Evolutionary conservation across 129 eudicot genomes (phyloP), one percentile per base, ranked within the genome.

Genomic region (Oenanthe sinensis): DNA sequence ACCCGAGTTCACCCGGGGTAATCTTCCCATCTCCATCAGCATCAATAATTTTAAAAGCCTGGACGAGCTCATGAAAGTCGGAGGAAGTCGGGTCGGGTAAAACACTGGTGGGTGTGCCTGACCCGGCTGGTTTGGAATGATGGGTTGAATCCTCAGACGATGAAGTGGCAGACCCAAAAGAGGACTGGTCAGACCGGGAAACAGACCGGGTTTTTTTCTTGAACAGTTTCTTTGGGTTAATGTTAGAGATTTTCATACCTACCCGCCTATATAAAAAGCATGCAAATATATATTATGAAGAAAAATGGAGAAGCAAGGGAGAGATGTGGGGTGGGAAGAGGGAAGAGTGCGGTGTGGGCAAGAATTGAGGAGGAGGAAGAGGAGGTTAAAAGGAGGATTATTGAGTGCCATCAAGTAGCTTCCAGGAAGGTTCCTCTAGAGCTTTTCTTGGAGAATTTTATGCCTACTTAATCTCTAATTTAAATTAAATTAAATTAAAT

Each of bases 1-100:
- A 43, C 42, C 78, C 85, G 5, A 93, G 79, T 50, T 93, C 91
- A 67, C 81, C 71, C 81, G 82, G 80, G 12, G 81, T 77, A 11
- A 93, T 86, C 76, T 87, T 80, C 1, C 97, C 97, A 75, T 90
- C 93, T 48, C 87, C 85, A 73, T 92, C 96, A 0, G 83, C 16
- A 75, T 92, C 97, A 22, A 92, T 90, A 60, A 92, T 68, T 48
- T 85, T 81, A 68, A 92, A 92, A 33, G 93, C 93, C 30, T 91
- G 90, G 4, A 70, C 82, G 6, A 88, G 36, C 1, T 88, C 89
- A 45, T 78, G 76, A 8, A 80, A 76, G 20, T 75, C 85, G 14
- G 85, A 77, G 19, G 88, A 75, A 52, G 60, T 84, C 88, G 4
- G 75, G 82, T 48, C 68, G 36, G 84, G 87, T 28, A 89, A 42